Evolutionary conservation across 495 filamentous ascomycete genomes (phyloP), one percentile per base, ranked within the genome.

Genomic region (Trichocladium uniseriatum): DNA sequence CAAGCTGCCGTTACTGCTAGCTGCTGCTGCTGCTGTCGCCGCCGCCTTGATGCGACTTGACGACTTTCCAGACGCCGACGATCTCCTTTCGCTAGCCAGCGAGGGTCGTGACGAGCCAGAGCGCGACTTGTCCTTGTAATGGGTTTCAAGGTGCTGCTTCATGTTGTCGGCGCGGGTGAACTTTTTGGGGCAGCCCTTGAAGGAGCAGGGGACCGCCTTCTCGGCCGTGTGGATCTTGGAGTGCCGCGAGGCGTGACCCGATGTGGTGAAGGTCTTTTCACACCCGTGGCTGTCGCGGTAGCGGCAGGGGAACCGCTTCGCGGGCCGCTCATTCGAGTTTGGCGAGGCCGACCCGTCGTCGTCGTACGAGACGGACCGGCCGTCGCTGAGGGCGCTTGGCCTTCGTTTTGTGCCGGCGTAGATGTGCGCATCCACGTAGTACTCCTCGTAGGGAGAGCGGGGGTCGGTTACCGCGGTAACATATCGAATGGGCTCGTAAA

Each of bases 111-210:
- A 49, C 1, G 60, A 56, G 14, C 65, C 62, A 7, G 65, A 56
- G 15, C 71, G 64, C 1, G 68, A 62, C 56, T 72, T 71, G 43
- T 74, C 69, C 58, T 77, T 81, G 65, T 72, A 81, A 65, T 97
- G 91, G 1, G 92, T 97, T 41, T 90, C 80, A 44, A 88, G 82
- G 60, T 97, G 91, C 58, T 97, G 91, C 73, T 95, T 95, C 87
- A 96, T 96, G 69, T 97, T 97, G 69, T 97, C 91, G 60, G 92
- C 89, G 38, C 91, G 82, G 5, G 92, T 95, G 61, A 97, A 97
- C 40, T 87, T 87, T 68, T 95, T 95, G 64, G 83, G 78, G 72
- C 91, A 97, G 29, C 71, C 73, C 5, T 61, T 43, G 49, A 84
- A 88, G 0, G 86, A 83, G 68, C 91, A 97, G 41, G 81, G 77